Conservation (phyloP, 2,329 filamentous ascomycete genomes). For the Colletotrichum lupini region DNA sequence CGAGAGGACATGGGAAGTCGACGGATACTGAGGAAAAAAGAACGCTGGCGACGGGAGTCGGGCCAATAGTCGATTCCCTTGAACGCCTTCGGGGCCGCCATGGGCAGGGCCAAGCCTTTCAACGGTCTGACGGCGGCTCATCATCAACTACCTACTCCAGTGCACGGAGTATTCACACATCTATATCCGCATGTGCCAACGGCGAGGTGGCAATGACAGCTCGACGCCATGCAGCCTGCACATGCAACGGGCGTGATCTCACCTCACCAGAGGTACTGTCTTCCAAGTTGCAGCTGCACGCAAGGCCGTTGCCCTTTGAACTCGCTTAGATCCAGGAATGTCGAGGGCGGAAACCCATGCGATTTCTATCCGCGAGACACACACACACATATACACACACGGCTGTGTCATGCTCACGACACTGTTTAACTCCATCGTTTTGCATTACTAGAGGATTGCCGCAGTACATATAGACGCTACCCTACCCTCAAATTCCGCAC, state of each 20-base stretch:
- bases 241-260: background rate
- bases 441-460: too few species aligned
- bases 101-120: constrained; percentile 1
- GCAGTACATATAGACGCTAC: too few species aligned
- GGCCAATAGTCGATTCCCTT: background rate
- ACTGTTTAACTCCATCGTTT: too few species aligned
- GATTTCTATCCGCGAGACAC: background rate
- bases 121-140: background rate
- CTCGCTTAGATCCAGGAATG: background rate
- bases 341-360: background rate
- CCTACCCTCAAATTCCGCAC: too few species aligned
- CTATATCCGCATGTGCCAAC: constrained; percentile 1
- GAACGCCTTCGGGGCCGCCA: background rate
- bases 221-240: constrained; percentile 7
- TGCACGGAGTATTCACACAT: too few species aligned
- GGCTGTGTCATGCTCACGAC: background rate
- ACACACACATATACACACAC: background rate
- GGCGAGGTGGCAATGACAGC: constrained; percentile 7
- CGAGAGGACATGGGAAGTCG: constrained; percentile 1
- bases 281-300: background rate
- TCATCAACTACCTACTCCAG: too few species aligned
- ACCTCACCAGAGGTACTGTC: background rate
- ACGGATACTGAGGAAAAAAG: constrained; percentile 18
- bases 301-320: background rate
- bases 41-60: background rate